Evolutionary conservation across 1,284 basidiomycete species (phyloP).

Genomic region (Ustilago curta): DNA sequence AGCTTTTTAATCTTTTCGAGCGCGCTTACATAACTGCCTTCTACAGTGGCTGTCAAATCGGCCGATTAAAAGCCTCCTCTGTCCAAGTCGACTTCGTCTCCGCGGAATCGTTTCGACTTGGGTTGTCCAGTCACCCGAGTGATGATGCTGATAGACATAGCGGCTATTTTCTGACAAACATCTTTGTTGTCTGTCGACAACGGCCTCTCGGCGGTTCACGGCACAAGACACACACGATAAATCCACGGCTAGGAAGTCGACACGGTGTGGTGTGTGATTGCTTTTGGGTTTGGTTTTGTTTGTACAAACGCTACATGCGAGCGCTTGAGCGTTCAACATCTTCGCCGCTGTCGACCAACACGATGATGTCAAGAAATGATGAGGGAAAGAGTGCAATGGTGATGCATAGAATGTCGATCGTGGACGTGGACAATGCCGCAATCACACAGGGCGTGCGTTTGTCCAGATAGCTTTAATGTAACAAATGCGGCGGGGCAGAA

Average conservation of each 20-base stretch:
- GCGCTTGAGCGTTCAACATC: slow-evolving; percentile 3
- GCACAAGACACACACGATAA: not conserved
- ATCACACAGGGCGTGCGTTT: slow-evolving; percentile 7
- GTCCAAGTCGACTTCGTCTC: not conserved
- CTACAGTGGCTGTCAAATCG: not conserved
- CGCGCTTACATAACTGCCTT: not conserved
- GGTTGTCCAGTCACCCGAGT: no score
- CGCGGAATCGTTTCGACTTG: no score
- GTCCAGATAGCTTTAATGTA: slow-evolving; percentile 43
- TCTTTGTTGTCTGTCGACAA: no score
- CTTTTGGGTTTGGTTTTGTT: slow-evolving; percentile 34
- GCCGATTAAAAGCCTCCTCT: not conserved
- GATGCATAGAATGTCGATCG: slow-evolving; percentile 31
- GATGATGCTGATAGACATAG: no score
- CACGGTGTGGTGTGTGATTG: slow-evolving; percentile 43
- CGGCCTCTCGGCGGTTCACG: no score
- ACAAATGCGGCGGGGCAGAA: slow-evolving; percentile 31
- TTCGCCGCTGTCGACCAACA: no score
- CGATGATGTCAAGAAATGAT: slow-evolving; percentile 1
- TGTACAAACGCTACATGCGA: slow-evolving; percentile 9
- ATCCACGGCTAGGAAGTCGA: slow-evolving; percentile 9
- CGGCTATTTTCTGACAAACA: no score
- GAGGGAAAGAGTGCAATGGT: slow-evolving; percentile 11
- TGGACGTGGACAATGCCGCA: slow-evolving; percentile 11
- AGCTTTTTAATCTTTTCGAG: no score